phyloP scores from a whole-genome alignment of 805 yeast species.

The Sungouiella blattae region DNA sequence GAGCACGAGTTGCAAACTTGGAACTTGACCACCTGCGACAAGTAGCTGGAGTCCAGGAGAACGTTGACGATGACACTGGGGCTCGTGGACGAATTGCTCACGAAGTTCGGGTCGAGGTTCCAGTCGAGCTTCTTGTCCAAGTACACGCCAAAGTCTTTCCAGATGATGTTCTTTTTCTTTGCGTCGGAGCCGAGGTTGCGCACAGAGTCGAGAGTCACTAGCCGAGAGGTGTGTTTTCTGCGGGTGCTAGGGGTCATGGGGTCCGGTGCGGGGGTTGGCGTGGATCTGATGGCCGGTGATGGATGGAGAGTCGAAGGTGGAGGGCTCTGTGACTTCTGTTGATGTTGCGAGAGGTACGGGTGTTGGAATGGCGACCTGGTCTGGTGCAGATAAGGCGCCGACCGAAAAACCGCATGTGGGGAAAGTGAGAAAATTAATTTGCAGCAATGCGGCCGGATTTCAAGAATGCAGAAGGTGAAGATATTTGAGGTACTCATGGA shows the following conservation, averaged over 20 bases:
- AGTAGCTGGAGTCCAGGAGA: conserved; percentile 23
- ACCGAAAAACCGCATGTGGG: too few relatives aligned
- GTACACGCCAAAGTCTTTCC: conserved; percentile 45
- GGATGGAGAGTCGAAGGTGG: background rate
- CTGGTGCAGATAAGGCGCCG: too few relatives aligned
- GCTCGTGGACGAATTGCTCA: conserved; percentile 13
- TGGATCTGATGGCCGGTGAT: background rate
- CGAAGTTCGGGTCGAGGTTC: conserved; percentile 20
- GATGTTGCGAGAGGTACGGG: conserved; percentile 1
- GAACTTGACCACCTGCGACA: conserved; percentile 33
- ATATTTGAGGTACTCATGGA: too few relatives aligned
- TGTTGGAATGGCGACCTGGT: too few relatives aligned
- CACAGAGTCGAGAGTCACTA: conserved; percentile 14
- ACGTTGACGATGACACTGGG: conserved; percentile 21
- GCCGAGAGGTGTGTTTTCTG: conserved; percentile 15
- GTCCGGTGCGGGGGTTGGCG: background rate
- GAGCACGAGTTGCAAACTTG: conserved; percentile 38
- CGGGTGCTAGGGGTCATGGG: conserved; percentile 1
- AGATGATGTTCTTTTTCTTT: conserved; percentile 21
- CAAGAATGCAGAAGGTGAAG: too few relatives aligned
- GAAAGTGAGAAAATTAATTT: too few relatives aligned
- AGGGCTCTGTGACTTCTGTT: background rate
- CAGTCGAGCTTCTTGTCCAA: conserved; percentile 36
- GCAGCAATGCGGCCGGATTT: too few relatives aligned
- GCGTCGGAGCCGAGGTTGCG: conserved; percentile 10